Evolutionary conservation across 805 yeast genomes (phyloP).

Genomic region (Candida sonorensis): DNA sequence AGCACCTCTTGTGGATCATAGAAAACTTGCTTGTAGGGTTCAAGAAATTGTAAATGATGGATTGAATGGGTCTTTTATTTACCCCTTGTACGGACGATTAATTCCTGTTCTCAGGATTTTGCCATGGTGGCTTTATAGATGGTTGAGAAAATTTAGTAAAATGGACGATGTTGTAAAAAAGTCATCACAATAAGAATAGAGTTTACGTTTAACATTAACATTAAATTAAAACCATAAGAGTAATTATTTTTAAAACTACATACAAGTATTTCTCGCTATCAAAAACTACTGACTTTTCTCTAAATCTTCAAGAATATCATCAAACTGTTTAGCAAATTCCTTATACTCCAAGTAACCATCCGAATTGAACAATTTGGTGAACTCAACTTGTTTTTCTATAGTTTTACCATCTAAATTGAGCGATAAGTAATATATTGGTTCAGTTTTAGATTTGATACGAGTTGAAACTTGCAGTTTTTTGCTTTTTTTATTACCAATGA

Average conservation of each 20-base stretch:
- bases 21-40: conserved; percentile 30
- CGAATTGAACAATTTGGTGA: conserved; percentile 38
- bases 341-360: conserved; percentile 38
- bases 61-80: conserved; percentile 34
- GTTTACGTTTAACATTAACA: too few relatives aligned
- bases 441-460: conserved; percentile 28
- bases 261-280: too few relatives aligned
- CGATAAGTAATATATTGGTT: conserved; percentile 37
- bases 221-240: too few relatives aligned
- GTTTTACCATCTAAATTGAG: conserved; percentile 23
- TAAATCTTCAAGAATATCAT: conserved; percentile 7
- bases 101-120: conserved; percentile 35
- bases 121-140: conserved; percentile 34
- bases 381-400: conserved; percentile 23
- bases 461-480: conserved; percentile 34
- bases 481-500: conserved; percentile 33
- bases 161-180: conserved; percentile 22
- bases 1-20: conserved; percentile 41
- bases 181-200: too few relatives aligned
- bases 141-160: conserved; percentile 20
- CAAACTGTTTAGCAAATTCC: conserved; percentile 25
- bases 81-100: conserved; percentile 41
- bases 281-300: conserved; percentile 15
- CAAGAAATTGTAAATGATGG: conserved; percentile 30
- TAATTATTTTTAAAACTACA: too few relatives aligned